Evolutionary conservation across 768 basidiomycete genomes (phyloP).

Genomic region (Leccinum subtestaceum): DNA sequence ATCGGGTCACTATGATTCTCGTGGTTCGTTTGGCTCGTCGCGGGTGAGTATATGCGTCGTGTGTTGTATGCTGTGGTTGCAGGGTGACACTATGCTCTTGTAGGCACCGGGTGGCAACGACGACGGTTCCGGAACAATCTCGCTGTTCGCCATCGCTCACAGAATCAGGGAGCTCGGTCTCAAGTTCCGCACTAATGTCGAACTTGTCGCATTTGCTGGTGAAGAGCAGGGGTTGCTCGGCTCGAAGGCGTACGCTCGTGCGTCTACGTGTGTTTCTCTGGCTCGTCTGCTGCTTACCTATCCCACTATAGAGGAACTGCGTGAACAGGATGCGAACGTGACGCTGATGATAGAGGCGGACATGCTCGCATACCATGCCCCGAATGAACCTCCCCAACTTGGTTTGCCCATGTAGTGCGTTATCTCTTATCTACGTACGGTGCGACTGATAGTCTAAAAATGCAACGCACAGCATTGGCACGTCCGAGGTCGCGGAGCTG

Average conservation of each 20-base stretch:
- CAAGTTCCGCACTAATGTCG: slow-evolving; percentile 72
- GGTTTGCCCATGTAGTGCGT: slow-evolving; percentile 71
- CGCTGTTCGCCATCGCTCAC: slow-evolving; percentile 77
- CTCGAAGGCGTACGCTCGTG: slow-evolving; percentile 76
- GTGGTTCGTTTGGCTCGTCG: slow-evolving; percentile 85
- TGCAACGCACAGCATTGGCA: slow-evolving; percentile 58
- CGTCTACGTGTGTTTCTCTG: slow-evolving; percentile 26
- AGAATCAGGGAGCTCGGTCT: slow-evolving; percentile 66
- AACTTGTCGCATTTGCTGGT: slow-evolving; percentile 82
- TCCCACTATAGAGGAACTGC: slow-evolving; percentile 51
- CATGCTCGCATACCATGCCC: slow-evolving; percentile 84
- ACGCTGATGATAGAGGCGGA: slow-evolving; percentile 88
- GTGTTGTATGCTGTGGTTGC: not conserved
- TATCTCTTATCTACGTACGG: not conserved
- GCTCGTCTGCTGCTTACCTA: not conserved
- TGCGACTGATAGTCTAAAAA: not conserved
- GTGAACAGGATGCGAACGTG: slow-evolving; percentile 57
- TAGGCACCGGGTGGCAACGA: slow-evolving; percentile 56
- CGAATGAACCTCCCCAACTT: slow-evolving; percentile 78
- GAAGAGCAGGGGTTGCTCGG: slow-evolving; percentile 90
- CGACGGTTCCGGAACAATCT: slow-evolving; percentile 62
- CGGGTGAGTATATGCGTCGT: slow-evolving; percentile 25
- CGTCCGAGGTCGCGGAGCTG: slow-evolving; percentile 70
- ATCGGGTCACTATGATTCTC: slow-evolving; percentile 87
- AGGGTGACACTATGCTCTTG: not conserved